Evolutionary conservation across 2,329 filamentous ascomycete genomes (phyloP).

Genomic region (Pyrenophora graminea): DNA sequence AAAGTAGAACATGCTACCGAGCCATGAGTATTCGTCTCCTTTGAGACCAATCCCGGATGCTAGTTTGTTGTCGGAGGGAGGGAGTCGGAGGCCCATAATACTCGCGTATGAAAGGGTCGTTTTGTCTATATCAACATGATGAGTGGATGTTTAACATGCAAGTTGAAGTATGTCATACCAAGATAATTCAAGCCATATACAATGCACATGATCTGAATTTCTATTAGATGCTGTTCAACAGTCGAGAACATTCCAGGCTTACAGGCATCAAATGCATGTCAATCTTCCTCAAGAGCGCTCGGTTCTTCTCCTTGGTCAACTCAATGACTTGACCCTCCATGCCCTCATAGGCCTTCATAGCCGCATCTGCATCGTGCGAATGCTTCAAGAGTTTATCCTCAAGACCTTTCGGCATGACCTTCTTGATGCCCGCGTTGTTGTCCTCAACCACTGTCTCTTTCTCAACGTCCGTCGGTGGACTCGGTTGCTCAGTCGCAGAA

Average conservation of each 20-base stretch:
- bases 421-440: conserved; percentile 6
- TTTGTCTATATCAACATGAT: conserved; percentile 59
- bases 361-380: conserved; percentile 63
- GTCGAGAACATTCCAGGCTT: conserved; percentile 2
- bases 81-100: conserved; percentile 54
- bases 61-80: conserved; percentile 33
- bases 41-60: conserved; percentile 51
- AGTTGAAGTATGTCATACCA: too few species aligned
- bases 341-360: conserved; percentile 60
- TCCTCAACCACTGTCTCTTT: conserved; percentile 20
- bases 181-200: neutral
- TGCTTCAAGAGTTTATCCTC: conserved; percentile 49
- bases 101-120: conserved; percentile 58
- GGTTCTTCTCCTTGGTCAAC: conserved; percentile 62
- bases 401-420: conserved; percentile 20
- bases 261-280: conserved; percentile 66
- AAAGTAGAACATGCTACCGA: conserved; percentile 57
- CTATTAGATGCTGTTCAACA: too few species aligned
- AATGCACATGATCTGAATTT: neutral
- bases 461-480: conserved; percentile 14
- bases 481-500: neutral
- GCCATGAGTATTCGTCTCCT: conserved; percentile 59
- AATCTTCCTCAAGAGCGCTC: conserved; percentile 62
- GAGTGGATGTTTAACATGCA: too few species aligned
- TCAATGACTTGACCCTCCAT: conserved; percentile 57